Evolutionary conservation across 495 filamentous ascomycete genomes (phyloP).

Genomic region (Aspergillus biplanus): DNA sequence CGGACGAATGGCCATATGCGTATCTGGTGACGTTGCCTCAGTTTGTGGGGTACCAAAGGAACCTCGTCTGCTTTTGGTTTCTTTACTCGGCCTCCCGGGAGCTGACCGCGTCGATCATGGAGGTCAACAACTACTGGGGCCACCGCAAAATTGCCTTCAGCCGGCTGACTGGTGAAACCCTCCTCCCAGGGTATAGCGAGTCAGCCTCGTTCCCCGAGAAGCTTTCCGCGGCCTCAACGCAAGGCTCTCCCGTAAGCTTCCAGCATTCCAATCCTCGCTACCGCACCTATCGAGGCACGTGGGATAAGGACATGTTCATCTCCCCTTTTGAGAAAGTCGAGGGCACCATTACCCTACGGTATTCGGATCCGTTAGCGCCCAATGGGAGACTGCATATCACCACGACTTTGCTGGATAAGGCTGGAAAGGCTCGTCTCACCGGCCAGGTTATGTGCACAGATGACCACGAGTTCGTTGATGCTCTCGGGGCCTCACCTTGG

Average conservation of each 20-base stretch:
- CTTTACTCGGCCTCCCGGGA: conserved; percentile 63
- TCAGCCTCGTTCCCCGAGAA: background rate
- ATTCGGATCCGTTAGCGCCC: background rate
- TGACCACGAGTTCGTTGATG: background rate
- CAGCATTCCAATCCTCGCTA: conserved; percentile 18
- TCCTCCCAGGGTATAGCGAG: background rate
- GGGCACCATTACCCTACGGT: conserved; percentile 13
- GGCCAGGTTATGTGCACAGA: conserved; percentile 12
- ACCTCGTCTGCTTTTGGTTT: conserved; percentile 81
- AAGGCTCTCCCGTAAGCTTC: conserved; percentile 6
- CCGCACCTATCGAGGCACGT: conserved; percentile 23
- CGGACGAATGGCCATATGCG: conserved; percentile 50
- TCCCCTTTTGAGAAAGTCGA: conserved; percentile 34
- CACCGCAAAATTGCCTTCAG: conserved; percentile 58
- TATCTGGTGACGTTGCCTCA: conserved; percentile 72
- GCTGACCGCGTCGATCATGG: conserved; percentile 68
- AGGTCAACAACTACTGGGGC: conserved; percentile 79
- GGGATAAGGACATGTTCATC: conserved; percentile 26
- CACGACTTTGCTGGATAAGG: conserved; percentile 1
- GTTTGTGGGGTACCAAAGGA: conserved; percentile 77
- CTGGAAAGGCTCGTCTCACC: conserved; percentile 5
- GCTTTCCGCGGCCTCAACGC: background rate
- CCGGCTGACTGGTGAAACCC: conserved; percentile 15
- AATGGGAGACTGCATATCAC: conserved; percentile 9
- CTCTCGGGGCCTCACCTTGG: conserved; percentile 5